Conservation (phyloP, 2,329 filamentous ascomycete species). For the Sporothrix sp. region DNA sequence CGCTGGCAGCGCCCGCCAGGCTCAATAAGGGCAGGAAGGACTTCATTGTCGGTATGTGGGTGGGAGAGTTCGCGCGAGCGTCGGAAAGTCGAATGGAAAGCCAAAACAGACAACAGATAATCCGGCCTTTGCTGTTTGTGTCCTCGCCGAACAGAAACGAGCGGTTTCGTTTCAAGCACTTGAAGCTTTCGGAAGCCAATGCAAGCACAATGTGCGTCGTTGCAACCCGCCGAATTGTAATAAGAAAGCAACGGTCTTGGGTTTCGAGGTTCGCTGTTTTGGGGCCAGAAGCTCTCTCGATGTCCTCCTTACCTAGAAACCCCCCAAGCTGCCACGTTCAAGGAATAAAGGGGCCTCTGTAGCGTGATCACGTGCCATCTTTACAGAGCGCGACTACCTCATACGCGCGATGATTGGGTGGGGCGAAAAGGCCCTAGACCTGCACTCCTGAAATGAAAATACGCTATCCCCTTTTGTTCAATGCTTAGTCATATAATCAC, state of each 20-base stretch:
- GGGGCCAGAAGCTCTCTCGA: constrained; percentile 7
- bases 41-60: constrained; percentile 38
- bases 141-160: not conserved
- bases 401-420: constrained; percentile 9
- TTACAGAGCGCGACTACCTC: constrained; percentile 2
- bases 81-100: not conserved
- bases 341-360: constrained; percentile 2
- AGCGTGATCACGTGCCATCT: constrained; percentile 4
- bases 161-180: no score
- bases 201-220: not conserved
- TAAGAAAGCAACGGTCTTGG: constrained; percentile 1
- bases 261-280: not conserved
- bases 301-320: not conserved
- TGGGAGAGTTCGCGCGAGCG: not conserved
- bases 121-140: no score
- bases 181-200: not conserved
- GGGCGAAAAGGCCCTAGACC: not conserved
- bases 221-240: not conserved
- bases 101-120: no score
- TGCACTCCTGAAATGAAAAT: constrained; percentile 3
- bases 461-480: not conserved
- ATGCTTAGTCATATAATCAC: not conserved
- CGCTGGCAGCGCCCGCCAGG: constrained; percentile 57
- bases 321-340: constrained; percentile 13
- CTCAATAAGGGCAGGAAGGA: constrained; percentile 55